Conservation (phyloP, 2,329 filamentous ascomycete species). For the Stachybotrys echinatus region DNA sequence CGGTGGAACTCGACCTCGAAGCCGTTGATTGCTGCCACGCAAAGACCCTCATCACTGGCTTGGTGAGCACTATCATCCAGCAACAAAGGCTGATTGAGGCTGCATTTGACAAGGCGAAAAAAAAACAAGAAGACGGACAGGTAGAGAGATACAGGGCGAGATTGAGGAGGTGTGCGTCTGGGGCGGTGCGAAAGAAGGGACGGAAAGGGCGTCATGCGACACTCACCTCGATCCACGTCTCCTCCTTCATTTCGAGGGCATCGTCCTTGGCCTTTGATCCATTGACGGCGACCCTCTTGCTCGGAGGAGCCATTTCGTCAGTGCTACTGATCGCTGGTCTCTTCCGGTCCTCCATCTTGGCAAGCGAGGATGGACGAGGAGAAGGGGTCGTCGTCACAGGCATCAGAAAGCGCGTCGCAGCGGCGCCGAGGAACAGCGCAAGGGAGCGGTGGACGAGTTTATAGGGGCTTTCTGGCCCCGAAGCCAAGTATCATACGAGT, state of each 20-base stretch:
- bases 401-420: conserved; percentile 61
- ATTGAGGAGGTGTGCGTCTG: neutral
- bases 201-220: conserved; percentile 26
- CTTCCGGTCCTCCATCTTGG: conserved; percentile 99
- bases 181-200: conserved; percentile 8
- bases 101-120: conserved; percentile 10
- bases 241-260: conserved; percentile 50
- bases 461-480: conserved; percentile 22
- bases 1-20: conserved; percentile 6
- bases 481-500: conserved; percentile 28
- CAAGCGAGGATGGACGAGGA: conserved; percentile 73
- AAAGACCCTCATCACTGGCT: conserved; percentile 29
- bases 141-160: neutral
- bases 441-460: conserved; percentile 31
- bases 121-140: conserved; percentile 4
- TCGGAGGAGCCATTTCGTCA: conserved; percentile 81
- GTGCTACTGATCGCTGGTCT: conserved; percentile 75
- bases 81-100: conserved; percentile 20
- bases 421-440: conserved; percentile 22
- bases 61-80: conserved; percentile 29
- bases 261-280: conserved; percentile 58
- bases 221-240: conserved; percentile 64
- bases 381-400: conserved; percentile 73
- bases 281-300: conserved; percentile 89
- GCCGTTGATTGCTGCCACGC: conserved; percentile 22